Evolutionary conservation across 441 rosid species (phyloP).

Genomic region (Gossypium schwendimanii): DNA sequence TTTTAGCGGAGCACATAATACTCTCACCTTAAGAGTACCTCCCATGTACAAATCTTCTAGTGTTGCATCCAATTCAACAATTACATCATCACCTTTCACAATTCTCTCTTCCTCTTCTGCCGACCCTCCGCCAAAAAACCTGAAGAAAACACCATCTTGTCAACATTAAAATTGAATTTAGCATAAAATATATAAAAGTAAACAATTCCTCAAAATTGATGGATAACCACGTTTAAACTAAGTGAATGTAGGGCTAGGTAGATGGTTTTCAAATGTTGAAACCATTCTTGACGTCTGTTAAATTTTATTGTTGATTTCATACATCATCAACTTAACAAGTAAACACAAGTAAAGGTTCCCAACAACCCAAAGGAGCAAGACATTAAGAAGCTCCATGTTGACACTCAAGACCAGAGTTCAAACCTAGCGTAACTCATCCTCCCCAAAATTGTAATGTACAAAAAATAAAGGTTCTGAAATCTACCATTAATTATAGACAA

Average conservation of each 20-base stretch:
- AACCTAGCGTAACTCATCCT: no score
- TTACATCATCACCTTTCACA: slow-evolving; percentile 82
- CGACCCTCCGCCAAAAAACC: slow-evolving; percentile 77
- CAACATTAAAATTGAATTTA: slow-evolving; percentile 11
- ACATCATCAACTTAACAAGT: background rate
- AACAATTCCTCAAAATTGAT: background rate
- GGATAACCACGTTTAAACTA: background rate
- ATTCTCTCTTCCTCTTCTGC: slow-evolving; percentile 87
- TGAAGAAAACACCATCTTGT: slow-evolving; percentile 20
- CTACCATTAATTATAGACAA: background rate
- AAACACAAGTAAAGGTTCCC: background rate
- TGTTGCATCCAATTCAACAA: slow-evolving; percentile 84
- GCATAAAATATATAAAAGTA: background rate
- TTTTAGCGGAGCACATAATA: background rate
- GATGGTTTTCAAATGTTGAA: background rate
- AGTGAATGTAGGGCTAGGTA: background rate
- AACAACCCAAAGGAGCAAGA: no score
- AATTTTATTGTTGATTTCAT: background rate
- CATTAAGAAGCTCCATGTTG: no score
- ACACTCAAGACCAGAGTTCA: no score
- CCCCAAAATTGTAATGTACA: no score
- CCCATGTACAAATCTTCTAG: slow-evolving; percentile 95
- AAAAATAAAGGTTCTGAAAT: background rate
- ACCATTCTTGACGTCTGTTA: background rate
- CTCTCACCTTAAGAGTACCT: slow-evolving; percentile 75